Conservation (phyloP, 2,329 filamentous ascomycete genomes). For the Phialophora macrospora region DNA sequence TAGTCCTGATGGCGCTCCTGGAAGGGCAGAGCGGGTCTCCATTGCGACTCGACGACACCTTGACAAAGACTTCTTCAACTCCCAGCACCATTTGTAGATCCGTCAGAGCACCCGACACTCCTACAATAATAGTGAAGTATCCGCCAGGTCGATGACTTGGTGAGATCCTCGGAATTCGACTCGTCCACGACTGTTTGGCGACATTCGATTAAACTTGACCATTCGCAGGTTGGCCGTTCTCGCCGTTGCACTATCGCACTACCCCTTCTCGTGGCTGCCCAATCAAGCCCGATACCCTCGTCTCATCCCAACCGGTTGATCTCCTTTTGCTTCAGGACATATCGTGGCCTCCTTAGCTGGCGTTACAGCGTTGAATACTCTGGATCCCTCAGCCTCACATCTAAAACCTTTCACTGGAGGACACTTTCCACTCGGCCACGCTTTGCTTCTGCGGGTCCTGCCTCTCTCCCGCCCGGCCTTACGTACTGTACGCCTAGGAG, state of each 20-base stretch:
- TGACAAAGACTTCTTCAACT: conserved; percentile 22
- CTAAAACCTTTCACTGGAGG: conserved; percentile 23
- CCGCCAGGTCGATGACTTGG: conserved; percentile 17
- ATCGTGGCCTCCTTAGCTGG: conserved; percentile 20
- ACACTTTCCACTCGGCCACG: conserved; percentile 17
- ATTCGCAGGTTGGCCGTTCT: conserved; percentile 32
- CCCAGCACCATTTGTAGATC: conserved; percentile 23
- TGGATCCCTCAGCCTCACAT: conserved; percentile 25
- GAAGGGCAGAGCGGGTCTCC: conserved; percentile 16
- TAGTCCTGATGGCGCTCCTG: conserved; percentile 15
- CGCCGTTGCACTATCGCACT: conserved; percentile 34
- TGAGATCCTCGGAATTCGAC: conserved; percentile 21
- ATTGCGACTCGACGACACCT: conserved; percentile 24
- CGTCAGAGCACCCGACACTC: conserved; percentile 18
- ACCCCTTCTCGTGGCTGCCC: conserved; percentile 21
- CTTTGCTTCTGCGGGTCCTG: conserved; percentile 32
- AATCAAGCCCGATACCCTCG: conserved; percentile 28
- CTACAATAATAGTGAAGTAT: conserved; percentile 26
- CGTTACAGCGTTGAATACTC: conserved; percentile 13
- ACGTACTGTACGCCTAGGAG: conserved; percentile 28
- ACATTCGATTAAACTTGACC: conserved; percentile 24
- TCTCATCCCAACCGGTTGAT: conserved; percentile 24
- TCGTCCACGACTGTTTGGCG: conserved; percentile 20
- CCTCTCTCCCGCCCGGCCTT: conserved; percentile 25
- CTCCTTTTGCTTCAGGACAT: conserved; percentile 27